Evolutionary conservation across 139 green algal genomes (phyloP).

Genomic region (Mesotaenium endlicherianum): DNA sequence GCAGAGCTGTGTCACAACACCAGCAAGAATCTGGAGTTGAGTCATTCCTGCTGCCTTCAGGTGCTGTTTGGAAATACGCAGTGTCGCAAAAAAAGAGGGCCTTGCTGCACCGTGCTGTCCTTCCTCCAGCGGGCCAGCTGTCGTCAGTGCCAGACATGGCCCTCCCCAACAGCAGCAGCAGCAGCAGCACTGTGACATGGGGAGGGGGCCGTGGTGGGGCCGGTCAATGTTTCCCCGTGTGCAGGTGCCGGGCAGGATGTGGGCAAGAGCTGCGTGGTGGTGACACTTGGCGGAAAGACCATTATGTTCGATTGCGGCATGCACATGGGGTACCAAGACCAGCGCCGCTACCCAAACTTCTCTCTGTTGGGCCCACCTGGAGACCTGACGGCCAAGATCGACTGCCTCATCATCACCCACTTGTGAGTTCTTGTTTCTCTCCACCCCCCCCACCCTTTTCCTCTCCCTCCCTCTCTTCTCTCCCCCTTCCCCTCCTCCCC

Average conservation of each 20-base stretch:
- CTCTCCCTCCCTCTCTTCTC: neutral
- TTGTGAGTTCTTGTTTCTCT: slow-evolving; percentile 55
- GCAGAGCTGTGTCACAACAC: too few species aligned
- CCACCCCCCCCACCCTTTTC: neutral
- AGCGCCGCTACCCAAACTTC: slow-evolving; percentile 49
- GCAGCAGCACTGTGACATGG: too few species aligned
- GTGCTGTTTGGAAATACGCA: too few species aligned
- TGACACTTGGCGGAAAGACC: slow-evolving; percentile 16
- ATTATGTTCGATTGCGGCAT: slow-evolving; percentile 75
- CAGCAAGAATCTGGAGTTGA: too few species aligned
- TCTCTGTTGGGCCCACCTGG: neutral
- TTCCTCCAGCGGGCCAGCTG: too few species aligned
- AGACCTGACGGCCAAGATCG: slow-evolving; percentile 7
- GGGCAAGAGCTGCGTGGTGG: slow-evolving; percentile 48
- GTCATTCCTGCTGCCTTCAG: too few species aligned
- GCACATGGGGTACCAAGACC: slow-evolving; percentile 60
- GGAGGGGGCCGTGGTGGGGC: too few species aligned
- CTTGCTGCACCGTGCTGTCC: too few species aligned
- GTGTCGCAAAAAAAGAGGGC: too few species aligned
- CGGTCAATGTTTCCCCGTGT: too few species aligned
- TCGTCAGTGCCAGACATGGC: too few species aligned
- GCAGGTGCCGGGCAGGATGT: slow-evolving; percentile 50
- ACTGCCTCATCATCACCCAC: slow-evolving; percentile 68
- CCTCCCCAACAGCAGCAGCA: too few species aligned
- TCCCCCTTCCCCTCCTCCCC: neutral